Conservation (phyloP, 768 basidiomycete species). For the Podaxis mareebaensis region DNA sequence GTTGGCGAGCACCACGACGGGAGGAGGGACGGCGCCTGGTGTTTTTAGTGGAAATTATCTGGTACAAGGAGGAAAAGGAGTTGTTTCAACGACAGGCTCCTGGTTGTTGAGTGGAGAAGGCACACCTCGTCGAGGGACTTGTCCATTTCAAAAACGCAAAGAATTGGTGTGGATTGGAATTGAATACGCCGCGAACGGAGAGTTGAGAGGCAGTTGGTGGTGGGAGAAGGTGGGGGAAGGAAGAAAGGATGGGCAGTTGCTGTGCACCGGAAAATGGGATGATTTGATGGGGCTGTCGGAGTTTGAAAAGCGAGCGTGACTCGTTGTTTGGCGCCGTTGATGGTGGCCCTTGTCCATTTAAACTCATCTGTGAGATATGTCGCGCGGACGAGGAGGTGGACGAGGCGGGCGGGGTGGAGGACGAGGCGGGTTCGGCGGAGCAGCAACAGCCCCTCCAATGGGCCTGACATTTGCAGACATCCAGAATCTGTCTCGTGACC, state of each 20-base stretch:
- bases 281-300: slow-evolving; percentile 37
- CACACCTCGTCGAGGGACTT: slow-evolving; percentile 83
- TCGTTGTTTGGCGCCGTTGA: slow-evolving; percentile 18
- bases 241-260: slow-evolving; percentile 28
- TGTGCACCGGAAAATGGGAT: slow-evolving; percentile 32
- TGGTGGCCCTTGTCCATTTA: slow-evolving; percentile 8
- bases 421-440: slow-evolving; percentile 62
- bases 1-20: slow-evolving; percentile 50
- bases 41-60: slow-evolving; percentile 72
- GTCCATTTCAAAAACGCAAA: slow-evolving; percentile 53
- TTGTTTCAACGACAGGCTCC: slow-evolving; percentile 23
- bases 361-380: slow-evolving; percentile 33
- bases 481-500: slow-evolving; percentile 74
- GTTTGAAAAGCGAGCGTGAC: slow-evolving; percentile 32
- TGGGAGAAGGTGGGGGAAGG: slow-evolving; percentile 21
- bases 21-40: slow-evolving; percentile 45
- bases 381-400: slow-evolving; percentile 42
- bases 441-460: slow-evolving; percentile 62
- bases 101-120: slow-evolving; percentile 23
- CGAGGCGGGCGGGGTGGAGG: slow-evolving; percentile 43
- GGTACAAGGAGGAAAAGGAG: slow-evolving; percentile 7
- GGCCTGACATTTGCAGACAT: slow-evolving; percentile 81
- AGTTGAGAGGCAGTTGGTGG: not conserved
- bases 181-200: not conserved
- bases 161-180: not conserved